A percentile compares a stretch with the other conserved stretches of the same genome.
Evolutionary conservation across 2,329 filamentous ascomycete genomes (phyloP).

Genomic region (Neofusicoccum laricinum): DNA sequence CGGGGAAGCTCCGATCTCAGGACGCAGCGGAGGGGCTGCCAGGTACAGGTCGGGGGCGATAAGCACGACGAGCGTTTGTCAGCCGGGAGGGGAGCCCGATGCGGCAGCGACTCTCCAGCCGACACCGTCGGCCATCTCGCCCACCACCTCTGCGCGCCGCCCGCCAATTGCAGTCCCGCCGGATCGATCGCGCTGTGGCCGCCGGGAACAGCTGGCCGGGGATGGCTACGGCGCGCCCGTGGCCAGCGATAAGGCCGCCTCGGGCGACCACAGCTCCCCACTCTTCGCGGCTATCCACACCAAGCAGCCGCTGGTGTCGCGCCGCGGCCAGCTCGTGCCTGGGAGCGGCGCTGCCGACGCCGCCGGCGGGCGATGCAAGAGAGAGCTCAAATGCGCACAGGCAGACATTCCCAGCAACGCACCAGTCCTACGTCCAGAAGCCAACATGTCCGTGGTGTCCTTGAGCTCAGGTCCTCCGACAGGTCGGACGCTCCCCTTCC

Average conservation of each 20-base stretch:
- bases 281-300: neutral
- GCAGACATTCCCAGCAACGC: no score
- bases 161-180: neutral
- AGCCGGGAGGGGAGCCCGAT: neutral
- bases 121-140: neutral
- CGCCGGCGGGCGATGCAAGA: neutral
- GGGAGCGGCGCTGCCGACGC: neutral
- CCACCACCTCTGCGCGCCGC: neutral
- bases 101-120: neutral
- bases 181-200: neutral
- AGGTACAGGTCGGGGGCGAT: neutral
- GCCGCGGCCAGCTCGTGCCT: neutral
- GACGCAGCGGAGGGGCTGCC: neutral
- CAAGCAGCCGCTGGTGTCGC: neutral
- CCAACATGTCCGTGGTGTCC: constrained; percentile 24
- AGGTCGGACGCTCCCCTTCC: constrained; percentile 12
- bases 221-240: neutral
- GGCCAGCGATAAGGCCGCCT: neutral
- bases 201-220: neutral
- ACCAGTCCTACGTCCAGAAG: no score
- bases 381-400: no score
- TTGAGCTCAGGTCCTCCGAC: constrained; percentile 20
- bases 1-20: no score
- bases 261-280: neutral
- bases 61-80: neutral